Conservation (phyloP, 2,329 filamentous ascomycete genomes). For the Venturia aucupariae region DNA sequence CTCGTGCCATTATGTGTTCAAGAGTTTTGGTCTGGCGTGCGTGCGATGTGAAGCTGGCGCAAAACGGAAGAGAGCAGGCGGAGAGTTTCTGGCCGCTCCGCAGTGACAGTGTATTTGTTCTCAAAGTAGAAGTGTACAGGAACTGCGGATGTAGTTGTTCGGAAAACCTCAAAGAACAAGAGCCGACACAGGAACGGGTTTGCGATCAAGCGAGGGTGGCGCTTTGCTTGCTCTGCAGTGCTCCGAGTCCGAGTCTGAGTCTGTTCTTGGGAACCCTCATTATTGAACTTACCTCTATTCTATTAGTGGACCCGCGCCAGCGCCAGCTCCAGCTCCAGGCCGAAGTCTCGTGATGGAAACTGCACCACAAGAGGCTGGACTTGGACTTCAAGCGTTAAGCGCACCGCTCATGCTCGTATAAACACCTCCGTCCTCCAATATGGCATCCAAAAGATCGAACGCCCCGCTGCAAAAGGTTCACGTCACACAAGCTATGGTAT, state of each 20-base stretch:
- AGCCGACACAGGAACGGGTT: too few relatives aligned
- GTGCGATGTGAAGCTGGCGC: conserved; percentile 1
- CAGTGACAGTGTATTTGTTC: neutral
- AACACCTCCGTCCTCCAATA: neutral
- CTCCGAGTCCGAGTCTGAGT: too few relatives aligned
- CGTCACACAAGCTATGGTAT: neutral
- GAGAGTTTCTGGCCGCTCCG: neutral
- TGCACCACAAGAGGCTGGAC: too few relatives aligned
- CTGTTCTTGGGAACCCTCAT: too few relatives aligned
- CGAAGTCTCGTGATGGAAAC: too few relatives aligned
- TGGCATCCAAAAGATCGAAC: neutral
- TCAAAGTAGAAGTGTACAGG: neutral
- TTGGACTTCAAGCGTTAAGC: neutral
- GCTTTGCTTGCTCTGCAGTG: neutral
- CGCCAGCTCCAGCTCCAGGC: too few relatives aligned
- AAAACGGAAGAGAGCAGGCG: neutral
- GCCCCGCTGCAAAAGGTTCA: neutral
- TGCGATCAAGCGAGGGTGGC: too few relatives aligned
- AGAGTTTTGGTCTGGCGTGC: neutral
- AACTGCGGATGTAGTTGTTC: neutral
- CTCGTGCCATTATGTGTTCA: conserved; percentile 12
- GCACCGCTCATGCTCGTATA: neutral
- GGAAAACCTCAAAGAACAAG: neutral
- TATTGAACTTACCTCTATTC: too few relatives aligned
- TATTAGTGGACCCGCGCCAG: too few relatives aligned